phyloP scores from a whole-genome alignment of 2,329 filamentous ascomycete genomes.

The Colletotrichum neosansevieriae region DNA sequence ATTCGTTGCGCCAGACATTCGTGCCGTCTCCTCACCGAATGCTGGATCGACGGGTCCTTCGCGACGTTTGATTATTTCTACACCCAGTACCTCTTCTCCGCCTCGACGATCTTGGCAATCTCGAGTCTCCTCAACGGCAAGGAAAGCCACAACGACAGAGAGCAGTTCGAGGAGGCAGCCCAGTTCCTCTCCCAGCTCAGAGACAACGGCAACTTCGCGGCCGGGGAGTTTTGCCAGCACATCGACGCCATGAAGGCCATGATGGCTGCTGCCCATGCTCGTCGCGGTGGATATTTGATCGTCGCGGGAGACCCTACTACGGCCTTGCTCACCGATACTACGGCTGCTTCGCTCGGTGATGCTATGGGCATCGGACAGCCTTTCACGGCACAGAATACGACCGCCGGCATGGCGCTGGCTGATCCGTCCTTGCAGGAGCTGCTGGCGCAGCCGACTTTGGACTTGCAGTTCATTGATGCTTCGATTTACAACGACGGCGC shows the following conservation, averaged over 20 bases:
- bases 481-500: constrained; percentile 40
- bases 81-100: constrained; percentile 61
- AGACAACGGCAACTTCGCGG: constrained; percentile 55
- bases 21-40: constrained; percentile 54
- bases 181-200: constrained; percentile 54
- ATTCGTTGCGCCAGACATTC: constrained; percentile 59
- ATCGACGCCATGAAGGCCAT: constrained; percentile 51
- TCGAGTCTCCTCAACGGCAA: constrained; percentile 53
- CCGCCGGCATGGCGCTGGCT: constrained; percentile 51
- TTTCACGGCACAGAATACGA: constrained; percentile 40
- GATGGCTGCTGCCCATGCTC: constrained; percentile 41
- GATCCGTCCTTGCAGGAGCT: constrained; percentile 52
- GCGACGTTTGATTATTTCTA: constrained; percentile 60
- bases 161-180: constrained; percentile 53
- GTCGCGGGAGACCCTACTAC: neutral
- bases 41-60: constrained; percentile 61
- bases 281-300: constrained; percentile 14
- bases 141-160: constrained; percentile 50
- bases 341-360: neutral
- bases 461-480: constrained; percentile 50
- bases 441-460: constrained; percentile 48
- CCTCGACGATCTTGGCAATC: constrained; percentile 57
- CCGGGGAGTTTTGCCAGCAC: constrained; percentile 56
- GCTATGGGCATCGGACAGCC: constrained; percentile 1
- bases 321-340: neutral